Evolutionary conservation across 805 yeast genomes (phyloP).

Genomic region (Monosporozyma siamensis): DNA sequence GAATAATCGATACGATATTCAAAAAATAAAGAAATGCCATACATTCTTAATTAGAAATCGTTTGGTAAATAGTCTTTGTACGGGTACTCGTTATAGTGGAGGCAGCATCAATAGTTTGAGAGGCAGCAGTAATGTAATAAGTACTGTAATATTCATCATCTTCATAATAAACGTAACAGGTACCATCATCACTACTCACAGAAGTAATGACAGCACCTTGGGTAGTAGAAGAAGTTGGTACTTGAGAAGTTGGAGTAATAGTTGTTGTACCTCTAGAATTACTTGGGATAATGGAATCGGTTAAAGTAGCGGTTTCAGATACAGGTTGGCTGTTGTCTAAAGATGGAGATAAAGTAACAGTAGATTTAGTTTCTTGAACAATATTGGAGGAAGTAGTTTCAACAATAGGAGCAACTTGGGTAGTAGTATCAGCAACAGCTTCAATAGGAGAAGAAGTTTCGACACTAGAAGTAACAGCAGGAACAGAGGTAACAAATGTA

Average conservation of each 20-base stretch:
- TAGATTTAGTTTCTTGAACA: not conserved
- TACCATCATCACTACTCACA: constrained; percentile 16
- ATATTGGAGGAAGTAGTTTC: not conserved
- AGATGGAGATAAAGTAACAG: not conserved
- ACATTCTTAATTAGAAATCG: constrained; percentile 14
- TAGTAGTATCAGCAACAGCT: not conserved
- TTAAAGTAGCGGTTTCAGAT: not conserved
- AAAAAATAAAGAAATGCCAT: too few relatives aligned
- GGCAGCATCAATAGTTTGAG: constrained; percentile 28
- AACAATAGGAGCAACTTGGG: constrained; percentile 18
- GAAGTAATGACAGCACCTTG: not conserved
- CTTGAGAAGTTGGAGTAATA: constrained; percentile 6
- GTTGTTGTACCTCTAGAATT: constrained; percentile 12
- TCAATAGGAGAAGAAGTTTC: not conserved
- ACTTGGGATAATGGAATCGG: not conserved
- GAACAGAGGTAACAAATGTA: constrained; percentile 13
- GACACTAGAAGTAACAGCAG: not conserved
- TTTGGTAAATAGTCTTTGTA: constrained; percentile 14
- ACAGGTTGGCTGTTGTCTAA: not conserved
- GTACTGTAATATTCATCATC: constrained; percentile 28
- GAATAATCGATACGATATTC: too few relatives aligned
- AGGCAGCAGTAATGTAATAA: constrained; percentile 20
- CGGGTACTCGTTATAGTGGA: constrained; percentile 28
- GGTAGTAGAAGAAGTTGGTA: not conserved
- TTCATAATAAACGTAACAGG: constrained; percentile 21